These are phyloP conservation scores for Sinapis alba DNA, from an alignment of 441 rosid genomes.

Conservation along the genomic window DNA sequence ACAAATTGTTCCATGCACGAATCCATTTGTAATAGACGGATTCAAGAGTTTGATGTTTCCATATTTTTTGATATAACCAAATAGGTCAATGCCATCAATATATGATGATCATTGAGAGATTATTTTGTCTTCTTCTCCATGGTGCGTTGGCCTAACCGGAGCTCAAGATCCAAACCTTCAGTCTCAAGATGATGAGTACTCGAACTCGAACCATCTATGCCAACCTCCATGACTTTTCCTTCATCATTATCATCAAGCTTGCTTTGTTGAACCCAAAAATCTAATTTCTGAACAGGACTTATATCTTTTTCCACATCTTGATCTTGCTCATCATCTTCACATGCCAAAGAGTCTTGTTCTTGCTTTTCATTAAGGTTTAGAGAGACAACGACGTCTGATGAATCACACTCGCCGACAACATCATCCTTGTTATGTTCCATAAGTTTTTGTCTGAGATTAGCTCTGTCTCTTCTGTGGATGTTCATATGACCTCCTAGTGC, in stretches of 20 bases:
- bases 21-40: slow-evolving; percentile 37
- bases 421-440: slow-evolving; percentile 32
- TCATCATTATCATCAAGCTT: slow-evolving; percentile 19
- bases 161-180: slow-evolving; percentile 43
- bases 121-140: slow-evolving; percentile 34
- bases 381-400: slow-evolving; percentile 33
- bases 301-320: slow-evolving; percentile 22
- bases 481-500: slow-evolving; percentile 79
- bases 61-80: slow-evolving; percentile 5
- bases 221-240: slow-evolving; percentile 12
- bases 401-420: slow-evolving; percentile 17
- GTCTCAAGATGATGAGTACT: slow-evolving; percentile 14
- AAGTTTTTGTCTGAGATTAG: slow-evolving; percentile 51
- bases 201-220: slow-evolving; percentile 35
- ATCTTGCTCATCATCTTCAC: slow-evolving; percentile 16
- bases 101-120: slow-evolving; percentile 1
- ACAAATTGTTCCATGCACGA: slow-evolving; percentile 16
- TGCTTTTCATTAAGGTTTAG: slow-evolving; percentile 32
- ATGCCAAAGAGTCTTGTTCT: slow-evolving; percentile 21
- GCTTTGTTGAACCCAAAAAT: slow-evolving; percentile 36
- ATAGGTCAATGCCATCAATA: slow-evolving; percentile 26
- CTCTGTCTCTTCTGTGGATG: slow-evolving; percentile 72
- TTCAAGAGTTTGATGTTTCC: slow-evolving; percentile 22
- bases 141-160: slow-evolving; percentile 39
- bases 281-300: slow-evolving; percentile 25